Percentiles rank a stretch among this genome's conserved stretches.
Evolutionary conservation across 1,284 basidiomycete genomes (phyloP).

Genomic region (Ganoderma boninense): DNA sequence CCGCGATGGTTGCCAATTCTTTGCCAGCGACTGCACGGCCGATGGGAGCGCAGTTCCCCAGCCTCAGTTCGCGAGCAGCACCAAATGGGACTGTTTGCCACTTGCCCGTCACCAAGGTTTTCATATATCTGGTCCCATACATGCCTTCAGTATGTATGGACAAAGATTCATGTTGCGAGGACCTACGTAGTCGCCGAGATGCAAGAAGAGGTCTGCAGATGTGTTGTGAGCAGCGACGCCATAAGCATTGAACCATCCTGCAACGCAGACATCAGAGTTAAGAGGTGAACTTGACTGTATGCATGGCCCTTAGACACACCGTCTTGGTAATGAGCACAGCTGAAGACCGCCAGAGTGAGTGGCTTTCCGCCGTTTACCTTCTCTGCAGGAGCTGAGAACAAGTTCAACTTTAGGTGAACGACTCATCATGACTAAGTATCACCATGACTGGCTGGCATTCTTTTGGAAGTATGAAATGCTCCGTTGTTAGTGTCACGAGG

Average conservation of each 20-base stretch:
- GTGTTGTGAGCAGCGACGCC: slow-evolving; percentile 65
- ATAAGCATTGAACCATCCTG: slow-evolving; percentile 77
- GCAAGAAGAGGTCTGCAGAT: slow-evolving; percentile 65
- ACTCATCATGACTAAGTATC: too few relatives aligned
- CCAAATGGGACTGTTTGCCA: background rate
- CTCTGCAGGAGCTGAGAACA: slow-evolving; percentile 51
- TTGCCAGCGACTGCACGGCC: slow-evolving; percentile 56
- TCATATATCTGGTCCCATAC: slow-evolving; percentile 54
- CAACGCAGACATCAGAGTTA: background rate
- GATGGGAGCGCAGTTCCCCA: slow-evolving; percentile 27
- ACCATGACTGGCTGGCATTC: too few relatives aligned
- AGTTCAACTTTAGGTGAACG: background rate
- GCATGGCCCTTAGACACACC: background rate
- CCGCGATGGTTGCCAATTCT: slow-evolving; percentile 68
- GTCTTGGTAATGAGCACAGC: slow-evolving; percentile 62
- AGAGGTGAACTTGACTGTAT: background rate
- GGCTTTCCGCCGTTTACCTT: slow-evolving; percentile 63
- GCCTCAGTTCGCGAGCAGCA: background rate
- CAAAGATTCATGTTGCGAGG: fast-evolving
- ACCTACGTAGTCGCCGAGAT: slow-evolving; percentile 71
- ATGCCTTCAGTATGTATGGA: background rate
- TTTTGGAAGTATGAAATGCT: slow-evolving; percentile 1
- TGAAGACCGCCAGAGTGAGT: slow-evolving; percentile 65
- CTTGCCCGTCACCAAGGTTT: slow-evolving; percentile 54
- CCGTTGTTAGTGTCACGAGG: background rate